Evolutionary conservation across 2,329 filamentous ascomycete species (phyloP).

Genomic region (Colletotrichum tropicale): DNA sequence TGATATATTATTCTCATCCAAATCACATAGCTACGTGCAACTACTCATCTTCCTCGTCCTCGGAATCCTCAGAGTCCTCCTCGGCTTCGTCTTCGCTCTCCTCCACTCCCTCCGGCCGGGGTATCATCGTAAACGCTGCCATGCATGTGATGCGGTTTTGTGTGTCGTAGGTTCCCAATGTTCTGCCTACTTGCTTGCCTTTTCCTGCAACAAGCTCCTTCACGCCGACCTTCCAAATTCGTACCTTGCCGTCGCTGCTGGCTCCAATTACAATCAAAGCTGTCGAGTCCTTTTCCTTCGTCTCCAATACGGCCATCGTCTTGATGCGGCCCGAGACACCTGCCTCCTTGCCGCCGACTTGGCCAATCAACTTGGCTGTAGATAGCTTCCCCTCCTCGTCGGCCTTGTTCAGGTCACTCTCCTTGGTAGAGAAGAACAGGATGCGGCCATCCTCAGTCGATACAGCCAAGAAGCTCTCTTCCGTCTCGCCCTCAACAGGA

Average conservation of each 20-base stretch:
- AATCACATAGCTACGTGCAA: background rate
- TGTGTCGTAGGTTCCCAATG: conserved; percentile 83
- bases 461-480: conserved; percentile 68
- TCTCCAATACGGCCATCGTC: conserved; percentile 75
- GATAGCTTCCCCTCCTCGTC: conserved; percentile 43
- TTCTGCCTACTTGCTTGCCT: conserved; percentile 56
- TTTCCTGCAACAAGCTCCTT: conserved; percentile 41
- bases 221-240: conserved; percentile 71
- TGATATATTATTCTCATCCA: conserved; percentile 1
- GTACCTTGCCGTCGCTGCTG: conserved; percentile 85
- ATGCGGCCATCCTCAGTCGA: conserved; percentile 92
- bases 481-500: conserved; percentile 50
- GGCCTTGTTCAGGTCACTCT: conserved; percentile 45
- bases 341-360: conserved; percentile 75
- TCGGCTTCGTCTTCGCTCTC: conserved; percentile 60
- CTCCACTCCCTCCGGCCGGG: conserved; percentile 64
- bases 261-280: conserved; percentile 69
- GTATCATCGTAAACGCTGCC: conserved; percentile 83
- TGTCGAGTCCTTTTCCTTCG: conserved; percentile 37
- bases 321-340: conserved; percentile 80
- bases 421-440: conserved; percentile 77
- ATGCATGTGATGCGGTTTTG: conserved; percentile 90
- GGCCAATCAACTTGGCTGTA: conserved; percentile 71
- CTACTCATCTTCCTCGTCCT: conserved; percentile 42
- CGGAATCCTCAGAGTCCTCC: conserved; percentile 40